Evolutionary conservation across 108 stramenopile genomes (phyloP).

Genomic region (Stephanodiscus minutulus): DNA sequence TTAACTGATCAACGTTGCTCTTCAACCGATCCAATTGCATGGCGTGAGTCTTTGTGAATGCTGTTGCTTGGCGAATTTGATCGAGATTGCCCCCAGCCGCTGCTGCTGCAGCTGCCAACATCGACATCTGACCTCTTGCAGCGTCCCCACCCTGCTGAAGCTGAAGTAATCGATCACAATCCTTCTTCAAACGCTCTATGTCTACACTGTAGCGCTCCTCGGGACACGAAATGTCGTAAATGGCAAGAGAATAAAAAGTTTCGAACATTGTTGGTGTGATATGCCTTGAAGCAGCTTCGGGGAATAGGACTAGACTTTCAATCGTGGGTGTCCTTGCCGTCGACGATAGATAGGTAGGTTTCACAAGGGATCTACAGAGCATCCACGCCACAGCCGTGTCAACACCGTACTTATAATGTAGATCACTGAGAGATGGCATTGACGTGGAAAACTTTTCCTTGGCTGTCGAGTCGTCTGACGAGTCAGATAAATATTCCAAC

Average conservation of each 20-base stretch:
- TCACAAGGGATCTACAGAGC: conserved; percentile 65
- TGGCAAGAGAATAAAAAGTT: conserved; percentile 62
- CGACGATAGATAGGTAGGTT: conserved; percentile 35
- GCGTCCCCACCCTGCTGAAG: conserved; percentile 50
- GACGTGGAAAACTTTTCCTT: conserved; percentile 58
- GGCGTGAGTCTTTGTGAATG: conserved; percentile 44
- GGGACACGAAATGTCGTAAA: conserved; percentile 83
- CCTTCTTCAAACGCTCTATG: conserved; percentile 66
- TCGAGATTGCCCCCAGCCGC: conserved; percentile 37
- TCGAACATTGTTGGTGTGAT: conserved; percentile 68
- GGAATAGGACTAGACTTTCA: conserved; percentile 36
- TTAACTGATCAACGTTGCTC: conserved; percentile 46
- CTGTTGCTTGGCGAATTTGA: conserved; percentile 49
- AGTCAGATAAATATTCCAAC: conserved; percentile 73
- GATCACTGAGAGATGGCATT: conserved; percentile 62
- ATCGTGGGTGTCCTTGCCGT: conserved; percentile 8
- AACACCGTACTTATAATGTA: conserved; percentile 57
- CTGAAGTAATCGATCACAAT: conserved; percentile 58
- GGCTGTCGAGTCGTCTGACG: conserved; percentile 39
- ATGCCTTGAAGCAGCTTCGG: conserved; percentile 52
- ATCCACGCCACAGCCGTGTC: conserved; percentile 72
- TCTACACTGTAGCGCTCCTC: conserved; percentile 66
- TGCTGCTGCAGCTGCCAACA: conserved; percentile 49
- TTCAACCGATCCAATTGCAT: conserved; percentile 63
- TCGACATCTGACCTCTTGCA: conserved; percentile 36